Conservation (phyloP, 83 land plant genomes). For the Thuja plicata region DNA sequence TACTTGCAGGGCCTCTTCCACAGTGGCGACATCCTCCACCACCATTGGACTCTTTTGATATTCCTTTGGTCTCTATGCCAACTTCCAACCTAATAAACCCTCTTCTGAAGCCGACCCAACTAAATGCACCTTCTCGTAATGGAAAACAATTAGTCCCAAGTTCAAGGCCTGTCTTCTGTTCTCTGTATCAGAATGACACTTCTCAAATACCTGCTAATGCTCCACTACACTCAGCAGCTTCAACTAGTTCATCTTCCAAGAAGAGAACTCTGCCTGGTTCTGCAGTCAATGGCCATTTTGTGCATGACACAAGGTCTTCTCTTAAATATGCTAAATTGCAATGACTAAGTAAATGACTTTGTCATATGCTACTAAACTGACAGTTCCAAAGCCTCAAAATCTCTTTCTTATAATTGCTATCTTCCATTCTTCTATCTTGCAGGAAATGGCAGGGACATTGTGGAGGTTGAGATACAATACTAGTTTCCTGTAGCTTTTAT, state of each 20-base stretch:
- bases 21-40: constrained; percentile 91
- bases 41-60: constrained; percentile 59
- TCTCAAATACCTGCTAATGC: constrained; percentile 4
- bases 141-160: constrained; percentile 4
- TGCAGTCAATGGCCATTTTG: constrained; percentile 16
- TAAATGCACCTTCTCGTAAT: constrained; percentile 1
- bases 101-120: constrained; percentile 5
- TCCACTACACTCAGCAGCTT: constrained; percentile 3
- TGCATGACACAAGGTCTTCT: constrained; percentile 11
- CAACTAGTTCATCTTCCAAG: constrained; percentile 14
- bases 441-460: background rate
- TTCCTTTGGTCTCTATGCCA: constrained; percentile 60
- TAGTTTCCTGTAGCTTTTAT: background rate
- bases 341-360: background rate
- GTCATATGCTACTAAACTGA: background rate
- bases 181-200: constrained; percentile 6
- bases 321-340: constrained; percentile 14
- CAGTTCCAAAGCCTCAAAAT: background rate
- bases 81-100: constrained; percentile 15
- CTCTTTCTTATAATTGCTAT: background rate
- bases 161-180: constrained; percentile 5
- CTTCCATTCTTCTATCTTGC: constrained; percentile 11
- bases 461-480: background rate
- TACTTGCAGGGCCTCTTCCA: constrained; percentile 77
- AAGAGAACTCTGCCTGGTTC: constrained; percentile 12